Conservation (phyloP, 2,329 filamentous ascomycete species). For the Colletotrichum neosansevieriae region DNA sequence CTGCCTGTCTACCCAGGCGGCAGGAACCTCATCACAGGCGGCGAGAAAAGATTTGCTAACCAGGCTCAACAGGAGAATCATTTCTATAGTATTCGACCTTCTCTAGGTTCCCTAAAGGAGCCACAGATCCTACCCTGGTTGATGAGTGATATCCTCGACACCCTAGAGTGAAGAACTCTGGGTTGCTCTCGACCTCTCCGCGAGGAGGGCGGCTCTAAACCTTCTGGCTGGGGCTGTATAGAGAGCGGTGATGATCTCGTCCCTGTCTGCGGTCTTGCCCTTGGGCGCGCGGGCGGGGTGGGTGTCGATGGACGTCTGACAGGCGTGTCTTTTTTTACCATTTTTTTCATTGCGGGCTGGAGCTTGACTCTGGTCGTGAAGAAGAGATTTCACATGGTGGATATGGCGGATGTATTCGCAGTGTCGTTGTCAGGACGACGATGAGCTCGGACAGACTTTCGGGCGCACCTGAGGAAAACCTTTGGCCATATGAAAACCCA, state of each 20-base stretch:
- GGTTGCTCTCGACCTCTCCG: constrained; percentile 70
- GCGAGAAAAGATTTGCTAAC: constrained; percentile 43
- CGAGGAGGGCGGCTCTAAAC: constrained; percentile 67
- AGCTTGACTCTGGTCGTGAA: constrained; percentile 60
- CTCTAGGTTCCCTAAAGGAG: constrained; percentile 93
- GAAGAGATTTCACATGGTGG: constrained; percentile 58
- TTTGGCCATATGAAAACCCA: neutral
- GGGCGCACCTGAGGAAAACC: neutral
- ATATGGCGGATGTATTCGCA: neutral
- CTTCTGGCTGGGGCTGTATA: constrained; percentile 70
- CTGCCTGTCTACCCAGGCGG: constrained; percentile 3
- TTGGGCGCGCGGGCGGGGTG: constrained; percentile 83
- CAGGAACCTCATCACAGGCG: neutral
- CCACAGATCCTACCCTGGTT: constrained; percentile 95
- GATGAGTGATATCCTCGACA: constrained; percentile 91
- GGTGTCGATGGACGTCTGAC: constrained; percentile 92
- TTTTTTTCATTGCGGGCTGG: constrained; percentile 66
- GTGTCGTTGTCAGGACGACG: too few species aligned
- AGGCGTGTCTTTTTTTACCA: constrained; percentile 64
- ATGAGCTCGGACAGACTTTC: too few species aligned
- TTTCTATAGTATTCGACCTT: constrained; percentile 97
- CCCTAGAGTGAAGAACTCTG: constrained; percentile 84
- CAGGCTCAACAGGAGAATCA: constrained; percentile 76
- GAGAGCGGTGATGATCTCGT: constrained; percentile 96
- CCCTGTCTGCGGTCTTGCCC: constrained; percentile 78